Percentiles rank a stretch among this genome's conserved stretches.
phyloP scores from a whole-genome alignment of 169 alveolate species.

The Plasmodium billcollinsi region DNA sequence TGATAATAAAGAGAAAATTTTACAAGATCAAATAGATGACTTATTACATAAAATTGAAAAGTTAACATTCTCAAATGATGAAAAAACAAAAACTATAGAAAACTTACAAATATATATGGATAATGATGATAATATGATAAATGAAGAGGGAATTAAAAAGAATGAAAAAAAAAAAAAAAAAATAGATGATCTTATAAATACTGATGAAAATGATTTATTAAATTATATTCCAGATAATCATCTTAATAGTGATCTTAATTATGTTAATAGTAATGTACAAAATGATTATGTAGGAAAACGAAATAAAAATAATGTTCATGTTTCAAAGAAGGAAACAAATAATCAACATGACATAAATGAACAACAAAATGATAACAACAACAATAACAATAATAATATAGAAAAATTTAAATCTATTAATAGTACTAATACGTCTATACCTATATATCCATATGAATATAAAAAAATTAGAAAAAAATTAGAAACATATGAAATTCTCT shows the following conservation, averaged over 20 bases:
- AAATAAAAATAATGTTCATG: neutral
- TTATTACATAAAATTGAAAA: conserved; percentile 32
- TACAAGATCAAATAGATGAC: conserved; percentile 38
- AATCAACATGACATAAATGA: neutral
- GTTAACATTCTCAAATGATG: conserved; percentile 51
- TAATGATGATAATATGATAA: neutral
- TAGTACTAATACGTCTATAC: conserved; percentile 12
- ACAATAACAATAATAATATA: neutral
- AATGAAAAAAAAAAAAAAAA: neutral
- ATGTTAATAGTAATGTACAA: neutral
- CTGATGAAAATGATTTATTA: neutral
- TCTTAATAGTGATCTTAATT: too few species aligned
- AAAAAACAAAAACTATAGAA: conserved; percentile 9
- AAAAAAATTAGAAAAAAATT: conserved; percentile 54
- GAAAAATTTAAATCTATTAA: neutral
- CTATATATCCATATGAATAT: conserved; percentile 71
- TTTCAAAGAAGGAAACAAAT: neutral
- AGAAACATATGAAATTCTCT: conserved; percentile 40
- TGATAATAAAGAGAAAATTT: conserved; percentile 30
- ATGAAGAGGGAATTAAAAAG: neutral
- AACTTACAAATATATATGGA: neutral
- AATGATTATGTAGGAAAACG: neutral
- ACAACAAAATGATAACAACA: neutral
- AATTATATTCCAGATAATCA: too few species aligned
- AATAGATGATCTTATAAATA: neutral